Evolutionary conservation across 1,284 basidiomycete genomes (phyloP), one percentile per base, ranked within the genome.

Genomic region (Moesziomyces aphidis): DNA sequence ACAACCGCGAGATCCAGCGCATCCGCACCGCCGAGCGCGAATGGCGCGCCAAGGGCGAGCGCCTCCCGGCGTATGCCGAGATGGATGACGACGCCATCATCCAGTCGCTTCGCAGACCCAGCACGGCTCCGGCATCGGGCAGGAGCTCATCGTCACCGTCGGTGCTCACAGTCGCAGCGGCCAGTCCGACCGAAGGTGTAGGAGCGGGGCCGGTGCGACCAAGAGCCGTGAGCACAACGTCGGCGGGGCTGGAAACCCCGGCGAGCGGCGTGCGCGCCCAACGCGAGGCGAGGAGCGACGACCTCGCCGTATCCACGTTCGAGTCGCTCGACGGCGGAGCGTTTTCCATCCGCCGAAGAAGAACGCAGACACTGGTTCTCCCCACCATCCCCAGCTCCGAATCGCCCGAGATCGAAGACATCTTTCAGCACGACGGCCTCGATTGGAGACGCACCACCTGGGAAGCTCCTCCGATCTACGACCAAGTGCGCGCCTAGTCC

Each of bases 401-500:
- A 19, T 26, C 61, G 44, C 55, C 67, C 43, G 67, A 70, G n/a
- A 66, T 75, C 47, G 47, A 72, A 17, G 73, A 76, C 36, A 65
- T 76, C 47, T 58, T 76, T 23, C 63, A 72, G 47, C 57, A 76
- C 62, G 73, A 76, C 28, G 73, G 73, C 4, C 21, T 65, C 55
- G 73, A 76, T 61, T 76, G 73, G 73, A 56, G 69, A 36, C 51
- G 73, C n/a, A 55, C 65, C 1, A 66, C 65, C 5, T 76, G 69
- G 65, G 73, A 76, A 58, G 65, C 64, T 19, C 70, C 73, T 31
- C 73, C 73, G 4, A 47, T 76, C 43, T 76, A 76, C 45, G 55
- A 53, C 51, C 61, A 45, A 13, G 34, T 42, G n/a, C 24, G 19
- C 10, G 7, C 44, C 17, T 54, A n/a, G 7, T 28, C 26, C 5